Base-by-base conservation (phyloP, 2,329 filamentous ascomycete species). In the Lachnellula suecica region DNA sequence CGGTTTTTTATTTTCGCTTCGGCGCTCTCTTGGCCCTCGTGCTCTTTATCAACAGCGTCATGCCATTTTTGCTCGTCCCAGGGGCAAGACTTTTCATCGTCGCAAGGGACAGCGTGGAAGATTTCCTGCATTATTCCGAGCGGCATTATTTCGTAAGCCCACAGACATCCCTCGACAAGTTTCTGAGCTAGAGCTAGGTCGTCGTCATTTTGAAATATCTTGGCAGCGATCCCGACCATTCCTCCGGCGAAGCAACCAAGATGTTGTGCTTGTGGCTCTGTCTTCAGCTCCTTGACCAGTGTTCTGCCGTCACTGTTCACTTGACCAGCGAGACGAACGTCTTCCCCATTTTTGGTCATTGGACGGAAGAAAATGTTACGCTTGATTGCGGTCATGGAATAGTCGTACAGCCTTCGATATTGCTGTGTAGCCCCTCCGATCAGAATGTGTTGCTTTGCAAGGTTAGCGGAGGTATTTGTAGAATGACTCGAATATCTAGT, bases 211-310 rank as follows among this genome's bases (percentile, higher is more conserved):
- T 74, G 62, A 57, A 88, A 81, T 23, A 90, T 72, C 54, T 78
- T 81, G 1, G 86, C 83, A 1, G 81, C 84, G 31, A 91, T 76
- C 1, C 76, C 87, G 42, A 88, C 84, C 74, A 87, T 84, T 9
- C 86, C 88, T 6, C 87, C 87, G 3, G 81, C 74, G 64, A 89
- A 91, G 68, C 88, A 91, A 1, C 80, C 81, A 2, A 91, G 74
- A 68, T 91, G 88, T 59, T 89, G 81, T 10, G 76, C 72, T 56
- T 72, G 41, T 63, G 59, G 67, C 57, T 53, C 24, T 61, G 51
- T 8, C 78, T 13, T 75, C n/a, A n/a, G n/a, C n/a, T n/a, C n/a
- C n/a, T n/a, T n/a, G n/a, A n/a, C n/a, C n/a, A n/a, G n/a, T n/a
- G n/a, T n/a, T n/a, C n/a, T n/a, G n/a, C n/a, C n/a, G n/a, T n/a